Evolutionary conservation across 2,329 filamentous ascomycete species (phyloP).

Genomic region (Pestalotiopsis fici): DNA sequence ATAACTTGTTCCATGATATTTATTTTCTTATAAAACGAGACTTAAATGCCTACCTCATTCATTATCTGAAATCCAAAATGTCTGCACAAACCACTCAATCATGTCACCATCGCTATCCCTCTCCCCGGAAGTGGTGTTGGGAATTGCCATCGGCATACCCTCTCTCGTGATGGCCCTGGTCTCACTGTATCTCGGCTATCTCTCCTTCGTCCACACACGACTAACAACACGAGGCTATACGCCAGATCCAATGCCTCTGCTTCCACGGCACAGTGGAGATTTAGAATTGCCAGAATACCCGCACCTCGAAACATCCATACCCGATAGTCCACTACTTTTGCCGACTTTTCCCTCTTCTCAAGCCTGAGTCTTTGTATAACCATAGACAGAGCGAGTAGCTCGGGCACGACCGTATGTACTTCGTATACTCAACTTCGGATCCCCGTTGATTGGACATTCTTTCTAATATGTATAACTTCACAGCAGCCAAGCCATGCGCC

Average conservation of each 20-base stretch:
- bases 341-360: neutral
- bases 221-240: neutral
- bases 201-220: neutral
- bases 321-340: neutral
- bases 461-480: too few species aligned
- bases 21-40: too few species aligned
- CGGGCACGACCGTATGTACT: too few species aligned
- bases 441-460: too few species aligned
- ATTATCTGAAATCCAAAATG: too few species aligned
- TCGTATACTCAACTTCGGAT: too few species aligned
- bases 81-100: too few species aligned
- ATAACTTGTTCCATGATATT: too few species aligned
- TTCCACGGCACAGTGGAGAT: neutral
- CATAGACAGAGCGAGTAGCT: too few species aligned
- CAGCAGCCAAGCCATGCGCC: too few species aligned
- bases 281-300: neutral
- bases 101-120: neutral
- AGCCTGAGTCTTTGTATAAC: too few species aligned
- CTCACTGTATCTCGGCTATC: neutral
- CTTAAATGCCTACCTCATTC: too few species aligned
- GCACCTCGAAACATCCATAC: neutral
- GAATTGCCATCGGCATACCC: neutral
- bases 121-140: neutral
- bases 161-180: neutral
- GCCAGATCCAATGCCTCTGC: neutral